Evolutionary conservation across 768 basidiomycete genomes (phyloP).

Genomic region (Suillus subluteus): DNA sequence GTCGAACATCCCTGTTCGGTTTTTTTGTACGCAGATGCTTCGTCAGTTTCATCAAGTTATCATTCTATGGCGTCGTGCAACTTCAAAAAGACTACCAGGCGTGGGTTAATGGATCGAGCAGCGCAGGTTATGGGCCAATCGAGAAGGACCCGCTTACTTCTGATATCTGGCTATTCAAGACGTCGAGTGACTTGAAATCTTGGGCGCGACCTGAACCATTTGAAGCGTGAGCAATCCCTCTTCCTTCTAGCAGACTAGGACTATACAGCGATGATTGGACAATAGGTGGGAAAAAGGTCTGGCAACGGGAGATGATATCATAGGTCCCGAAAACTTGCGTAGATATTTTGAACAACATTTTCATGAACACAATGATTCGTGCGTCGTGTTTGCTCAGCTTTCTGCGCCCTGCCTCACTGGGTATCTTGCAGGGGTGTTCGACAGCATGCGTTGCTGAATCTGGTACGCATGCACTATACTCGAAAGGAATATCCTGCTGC

Average conservation of each 20-base stretch:
- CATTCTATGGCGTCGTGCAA: constrained; percentile 70
- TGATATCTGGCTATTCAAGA: constrained; percentile 59
- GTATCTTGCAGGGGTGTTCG: constrained; percentile 61
- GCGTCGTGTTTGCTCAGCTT: constrained; percentile 31
- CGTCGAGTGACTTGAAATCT: constrained; percentile 63
- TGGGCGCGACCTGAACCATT: constrained; percentile 68
- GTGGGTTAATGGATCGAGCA: constrained; percentile 57
- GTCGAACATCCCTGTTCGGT: constrained; percentile 77
- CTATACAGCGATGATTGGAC: constrained; percentile 10
- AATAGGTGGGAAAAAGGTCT: constrained; percentile 68
- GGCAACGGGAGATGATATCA: constrained; percentile 68
- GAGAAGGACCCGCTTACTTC: constrained; percentile 57
- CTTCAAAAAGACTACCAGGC: constrained; percentile 67
- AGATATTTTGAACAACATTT: constrained; percentile 88
- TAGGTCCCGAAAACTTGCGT: constrained; percentile 72
- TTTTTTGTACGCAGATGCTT: constrained; percentile 81
- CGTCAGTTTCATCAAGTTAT: constrained; percentile 74
- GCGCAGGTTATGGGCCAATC: constrained; percentile 51
- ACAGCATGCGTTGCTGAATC: constrained; percentile 77
- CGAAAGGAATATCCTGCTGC: constrained; percentile 70
- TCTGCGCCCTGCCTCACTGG: background rate
- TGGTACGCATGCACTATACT: constrained; percentile 78
- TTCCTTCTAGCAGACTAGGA: constrained; percentile 4
- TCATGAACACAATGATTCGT: constrained; percentile 82
- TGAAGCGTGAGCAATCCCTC: constrained; percentile 49